A percentile compares a stretch with the other conserved stretches of the same genome.
These are phyloP conservation scores for Martensiomyces pterosporus DNA, from an alignment of 192 early-diverging fungal genomes.

Conservation along the genomic window DNA sequence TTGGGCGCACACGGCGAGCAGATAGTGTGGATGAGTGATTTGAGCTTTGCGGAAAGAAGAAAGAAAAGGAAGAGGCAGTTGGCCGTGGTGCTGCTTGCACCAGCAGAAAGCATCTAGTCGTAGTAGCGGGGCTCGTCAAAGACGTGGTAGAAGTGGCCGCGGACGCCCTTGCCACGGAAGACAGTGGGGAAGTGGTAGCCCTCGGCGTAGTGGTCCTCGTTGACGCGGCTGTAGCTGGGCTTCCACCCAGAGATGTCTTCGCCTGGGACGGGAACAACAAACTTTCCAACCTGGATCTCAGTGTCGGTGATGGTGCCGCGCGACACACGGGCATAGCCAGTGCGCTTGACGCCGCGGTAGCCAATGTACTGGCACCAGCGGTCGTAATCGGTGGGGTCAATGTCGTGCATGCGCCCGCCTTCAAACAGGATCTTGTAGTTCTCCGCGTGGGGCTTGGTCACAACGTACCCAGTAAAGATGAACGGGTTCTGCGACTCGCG, in stretches of 20 bases:
- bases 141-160: constrained; percentile 74
- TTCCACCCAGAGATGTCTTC: constrained; percentile 38
- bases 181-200: constrained; percentile 60
- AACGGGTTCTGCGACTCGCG: constrained; percentile 69
- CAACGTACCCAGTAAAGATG: constrained; percentile 78
- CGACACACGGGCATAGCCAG: constrained; percentile 70
- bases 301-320: constrained; percentile 81
- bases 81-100: no score
- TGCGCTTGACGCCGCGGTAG: constrained; percentile 69
- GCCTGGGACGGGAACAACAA: constrained; percentile 49
- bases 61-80: no score
- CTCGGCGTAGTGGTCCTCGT: constrained; percentile 52
- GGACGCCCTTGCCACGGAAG: constrained; percentile 66
- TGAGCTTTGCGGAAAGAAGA: no score
- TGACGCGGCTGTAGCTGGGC: constrained; percentile 57
- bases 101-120: constrained; percentile 23
- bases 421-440: constrained; percentile 63
- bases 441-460: constrained; percentile 62
- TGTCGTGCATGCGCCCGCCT: constrained; percentile 67
- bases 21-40: no score
- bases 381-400: constrained; percentile 71
- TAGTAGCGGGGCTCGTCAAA: constrained; percentile 75
- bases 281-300: constrained; percentile 79
- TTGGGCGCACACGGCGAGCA: no score
- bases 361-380: constrained; percentile 84